Base-by-base conservation (phyloP, 768 basidiomycete genomes). In the Mycena alexandri region DNA sequence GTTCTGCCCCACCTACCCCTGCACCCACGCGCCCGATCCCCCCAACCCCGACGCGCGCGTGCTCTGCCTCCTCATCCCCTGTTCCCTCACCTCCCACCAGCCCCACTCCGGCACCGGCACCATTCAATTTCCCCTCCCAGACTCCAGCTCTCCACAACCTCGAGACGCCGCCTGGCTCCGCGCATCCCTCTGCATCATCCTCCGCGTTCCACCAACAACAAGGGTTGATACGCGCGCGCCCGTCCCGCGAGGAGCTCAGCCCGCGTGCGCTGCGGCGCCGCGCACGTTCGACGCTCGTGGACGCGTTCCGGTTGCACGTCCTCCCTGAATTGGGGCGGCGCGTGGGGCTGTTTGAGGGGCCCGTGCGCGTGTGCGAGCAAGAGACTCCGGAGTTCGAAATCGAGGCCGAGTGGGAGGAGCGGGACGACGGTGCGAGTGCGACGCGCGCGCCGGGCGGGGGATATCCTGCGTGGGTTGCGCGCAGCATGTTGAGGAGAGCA, bases 271-370 rank as follows among this genome's bases (percentile, higher is more conserved):
- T 90, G 44, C 86, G 90, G 19, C 80, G 83, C 41, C 83, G 86
- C 50, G 92, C 92, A 6, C 89, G 91, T 34, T 89, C 91, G 21
- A 81, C 84, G 4, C 83, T 93, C 14, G 83, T 93, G 7, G 90
- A 94, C 70, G 82, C 86, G 5, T 93, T 88, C 73, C 87, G 91
- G 38, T 83, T 83, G 24, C 85, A 88, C 71, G 84, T 91, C 25
- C 69, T 90, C n/a, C 74, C 82, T 24, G 87, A 89, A 65, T 80
- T 93, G 24, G 70, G 77, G 50, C 75, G 63, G 67, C 76, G 85
- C 48, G 68, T 77, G 54, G 59, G 54, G 16, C 25, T 71, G 14
- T 71, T 71, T 24, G 69, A 71, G 53, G 38, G 38, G 38, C 38
- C 38, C 38, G 38, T 38, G 38, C 38, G 38, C 38, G 29, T 29